Evolutionary conservation across 148 eudicot genomes (phyloP).

Genomic region (Linanthus parryae): DNA sequence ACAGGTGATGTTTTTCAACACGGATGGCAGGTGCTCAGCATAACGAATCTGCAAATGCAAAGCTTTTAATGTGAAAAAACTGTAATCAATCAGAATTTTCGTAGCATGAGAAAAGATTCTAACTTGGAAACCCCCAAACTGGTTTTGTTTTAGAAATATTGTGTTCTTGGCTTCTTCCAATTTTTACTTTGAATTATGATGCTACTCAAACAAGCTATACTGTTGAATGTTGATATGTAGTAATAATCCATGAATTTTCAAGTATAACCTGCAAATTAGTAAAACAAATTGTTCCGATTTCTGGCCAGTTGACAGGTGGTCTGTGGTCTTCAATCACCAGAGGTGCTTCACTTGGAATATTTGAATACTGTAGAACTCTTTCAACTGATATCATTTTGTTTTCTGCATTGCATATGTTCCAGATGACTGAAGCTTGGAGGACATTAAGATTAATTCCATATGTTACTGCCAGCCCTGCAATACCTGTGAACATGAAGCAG

Average conservation of each 20-base stretch:
- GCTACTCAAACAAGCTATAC: too few species aligned
- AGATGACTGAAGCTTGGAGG: constrained; percentile 87
- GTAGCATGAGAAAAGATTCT: too few species aligned
- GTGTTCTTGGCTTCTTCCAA: too few species aligned
- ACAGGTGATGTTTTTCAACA: constrained; percentile 80
- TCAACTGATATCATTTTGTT: constrained; percentile 98
- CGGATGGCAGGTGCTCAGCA: constrained; percentile 92
- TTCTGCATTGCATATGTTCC: constrained; percentile 97
- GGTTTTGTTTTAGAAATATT: too few species aligned
- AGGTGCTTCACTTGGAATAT: constrained; percentile 80
- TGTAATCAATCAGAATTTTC: too few species aligned
- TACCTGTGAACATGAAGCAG: too few species aligned
- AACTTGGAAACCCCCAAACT: too few species aligned
- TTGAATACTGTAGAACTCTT: constrained; percentile 90
- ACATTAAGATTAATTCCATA: constrained; percentile 95
- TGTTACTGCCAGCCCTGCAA: constrained; percentile 95
- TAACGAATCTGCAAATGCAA: constrained; percentile 65
- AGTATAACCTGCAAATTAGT: constrained; percentile 74
- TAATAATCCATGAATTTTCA: too few species aligned
- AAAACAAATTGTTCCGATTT: constrained; percentile 67
- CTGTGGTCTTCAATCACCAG: constrained; percentile 51
- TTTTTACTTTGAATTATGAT: too few species aligned
- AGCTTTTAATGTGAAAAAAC: neutral
- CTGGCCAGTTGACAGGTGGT: constrained; percentile 83
- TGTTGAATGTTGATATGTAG: too few species aligned